A percentile compares a stretch with the other conserved stretches of the same genome.
phyloP scores from a whole-genome alignment of 192 early-diverging fungal genomes.

The Podila minutissima region DNA sequence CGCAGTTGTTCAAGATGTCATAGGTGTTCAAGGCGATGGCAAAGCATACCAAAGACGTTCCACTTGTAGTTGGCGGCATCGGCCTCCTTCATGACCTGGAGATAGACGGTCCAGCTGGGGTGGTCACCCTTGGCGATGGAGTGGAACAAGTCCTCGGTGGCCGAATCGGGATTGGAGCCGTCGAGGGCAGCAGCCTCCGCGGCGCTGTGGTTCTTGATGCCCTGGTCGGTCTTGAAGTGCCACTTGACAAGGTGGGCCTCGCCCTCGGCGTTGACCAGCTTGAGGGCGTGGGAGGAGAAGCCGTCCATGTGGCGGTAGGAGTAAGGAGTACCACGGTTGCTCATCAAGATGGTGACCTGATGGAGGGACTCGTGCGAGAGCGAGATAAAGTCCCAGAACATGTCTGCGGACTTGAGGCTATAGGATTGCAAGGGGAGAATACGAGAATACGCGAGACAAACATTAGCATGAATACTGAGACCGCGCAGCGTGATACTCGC shows the following conservation, averaged over 20 bases:
- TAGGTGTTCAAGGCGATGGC: not conserved
- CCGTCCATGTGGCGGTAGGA: constrained; percentile 65
- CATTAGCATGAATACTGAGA: no score
- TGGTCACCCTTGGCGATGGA: constrained; percentile 68
- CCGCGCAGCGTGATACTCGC: no score
- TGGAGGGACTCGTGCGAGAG: constrained; percentile 70
- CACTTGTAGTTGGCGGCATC: constrained; percentile 70
- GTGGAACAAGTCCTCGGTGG: constrained; percentile 70
- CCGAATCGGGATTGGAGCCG: constrained; percentile 66
- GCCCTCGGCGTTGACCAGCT: constrained; percentile 64
- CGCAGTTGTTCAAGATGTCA: not conserved
- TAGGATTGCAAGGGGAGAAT: not conserved
- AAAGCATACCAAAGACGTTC: constrained; percentile 56
- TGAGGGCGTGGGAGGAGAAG: constrained; percentile 63
- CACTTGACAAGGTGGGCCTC: constrained; percentile 69
- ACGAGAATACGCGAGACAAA: no score
- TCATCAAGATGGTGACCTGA: constrained; percentile 66
- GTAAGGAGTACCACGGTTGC: constrained; percentile 68
- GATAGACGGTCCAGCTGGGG: constrained; percentile 71
- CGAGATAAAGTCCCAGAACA: constrained; percentile 73
- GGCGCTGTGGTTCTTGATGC: constrained; percentile 66
- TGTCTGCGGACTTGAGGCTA: constrained; percentile 34
- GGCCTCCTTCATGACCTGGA: constrained; percentile 71
- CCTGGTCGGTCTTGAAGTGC: constrained; percentile 70
- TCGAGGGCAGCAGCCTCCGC: constrained; percentile 60